Percentiles rank a stretch among this genome's conserved stretches.
Conservation (phyloP, 164 flowering plant genomes). For the Cinnamomum chago region DNA sequence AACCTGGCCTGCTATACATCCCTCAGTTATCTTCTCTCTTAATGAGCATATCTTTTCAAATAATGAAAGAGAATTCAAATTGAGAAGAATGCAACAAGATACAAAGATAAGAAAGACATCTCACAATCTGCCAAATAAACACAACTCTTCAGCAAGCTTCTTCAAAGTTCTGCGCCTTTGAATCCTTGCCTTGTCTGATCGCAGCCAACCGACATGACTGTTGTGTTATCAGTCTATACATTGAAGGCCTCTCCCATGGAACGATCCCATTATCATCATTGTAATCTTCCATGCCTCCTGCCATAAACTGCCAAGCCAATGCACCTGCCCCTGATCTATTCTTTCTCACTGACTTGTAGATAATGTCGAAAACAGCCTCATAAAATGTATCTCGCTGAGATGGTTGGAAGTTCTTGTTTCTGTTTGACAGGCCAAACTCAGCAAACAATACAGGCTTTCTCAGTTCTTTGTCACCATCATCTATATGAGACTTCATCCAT, state of each 20-base stretch:
- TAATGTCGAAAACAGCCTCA: slow-evolving; percentile 40
- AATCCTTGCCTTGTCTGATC: slow-evolving; percentile 21
- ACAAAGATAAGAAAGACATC: neutral
- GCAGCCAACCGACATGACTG: slow-evolving; percentile 71
- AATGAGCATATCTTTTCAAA: neutral
- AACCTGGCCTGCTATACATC: neutral
- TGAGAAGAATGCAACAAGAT: neutral
- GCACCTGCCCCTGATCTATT: slow-evolving; percentile 72
- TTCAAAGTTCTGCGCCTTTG: neutral
- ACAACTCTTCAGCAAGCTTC: neutral
- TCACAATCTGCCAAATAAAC: neutral
- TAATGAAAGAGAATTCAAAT: neutral
- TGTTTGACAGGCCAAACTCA: slow-evolving; percentile 66
- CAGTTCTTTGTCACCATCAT: slow-evolving; percentile 69
- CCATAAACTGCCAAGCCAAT: slow-evolving; percentile 74
- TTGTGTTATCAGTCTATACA: slow-evolving; percentile 38
- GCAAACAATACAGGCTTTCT: slow-evolving; percentile 81
- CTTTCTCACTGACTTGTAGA: slow-evolving; percentile 65
- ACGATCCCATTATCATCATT: slow-evolving; percentile 74
- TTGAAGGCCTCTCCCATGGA: slow-evolving; percentile 58
- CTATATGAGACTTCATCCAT: slow-evolving; percentile 77
- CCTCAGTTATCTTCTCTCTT: neutral
- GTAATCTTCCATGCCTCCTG: slow-evolving; percentile 75
- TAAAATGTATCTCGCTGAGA: slow-evolving; percentile 54
- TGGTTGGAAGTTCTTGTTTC: slow-evolving; percentile 45